Evolutionary conservation across 768 basidiomycete species (phyloP).

Genomic region (Kwoniella heveanensis): DNA sequence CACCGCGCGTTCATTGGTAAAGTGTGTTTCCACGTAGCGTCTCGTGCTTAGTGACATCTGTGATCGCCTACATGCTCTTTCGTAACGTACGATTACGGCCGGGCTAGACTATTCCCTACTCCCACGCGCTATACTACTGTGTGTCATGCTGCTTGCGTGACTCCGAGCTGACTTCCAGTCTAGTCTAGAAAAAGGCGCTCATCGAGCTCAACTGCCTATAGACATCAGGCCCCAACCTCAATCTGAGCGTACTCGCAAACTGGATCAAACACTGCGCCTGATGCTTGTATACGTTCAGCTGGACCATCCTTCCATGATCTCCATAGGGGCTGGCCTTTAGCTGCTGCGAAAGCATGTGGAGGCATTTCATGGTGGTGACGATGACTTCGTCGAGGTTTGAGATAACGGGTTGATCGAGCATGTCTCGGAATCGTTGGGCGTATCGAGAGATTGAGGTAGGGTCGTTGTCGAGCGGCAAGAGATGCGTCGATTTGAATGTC

Average conservation of each 20-base stretch:
- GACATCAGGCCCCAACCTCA: slow-evolving; percentile 43
- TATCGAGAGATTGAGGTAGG: slow-evolving; percentile 78
- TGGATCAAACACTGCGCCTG: slow-evolving; percentile 30
- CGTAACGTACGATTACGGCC: no score
- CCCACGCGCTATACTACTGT: no score
- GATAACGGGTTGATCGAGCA: slow-evolving; percentile 73
- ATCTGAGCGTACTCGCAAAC: slow-evolving; percentile 41
- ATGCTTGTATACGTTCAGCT: slow-evolving; percentile 65
- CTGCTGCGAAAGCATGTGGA: slow-evolving; percentile 77
- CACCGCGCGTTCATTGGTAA: no score
- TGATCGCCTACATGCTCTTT: no score
- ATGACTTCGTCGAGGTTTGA: slow-evolving; percentile 87
- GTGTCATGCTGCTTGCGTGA: no score
- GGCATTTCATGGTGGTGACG: slow-evolving; percentile 86
- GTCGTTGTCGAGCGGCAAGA: slow-evolving; percentile 85
- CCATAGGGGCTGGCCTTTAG: slow-evolving; percentile 71
- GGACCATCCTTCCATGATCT: slow-evolving; percentile 63
- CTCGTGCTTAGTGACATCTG: no score
- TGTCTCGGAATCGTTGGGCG: slow-evolving; percentile 86
- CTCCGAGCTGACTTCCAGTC: no score
- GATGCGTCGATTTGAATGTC: slow-evolving; percentile 82
- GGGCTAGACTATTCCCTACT: no score
- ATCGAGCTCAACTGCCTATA: slow-evolving; percentile 30
- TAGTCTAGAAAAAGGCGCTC: slow-evolving; percentile 35
- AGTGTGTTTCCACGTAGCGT: no score